Percentiles rank a stretch among this genome's conserved stretches.
Conservation (phyloP, 495 filamentous ascomycete genomes). For the Entonaema liquescens region DNA sequence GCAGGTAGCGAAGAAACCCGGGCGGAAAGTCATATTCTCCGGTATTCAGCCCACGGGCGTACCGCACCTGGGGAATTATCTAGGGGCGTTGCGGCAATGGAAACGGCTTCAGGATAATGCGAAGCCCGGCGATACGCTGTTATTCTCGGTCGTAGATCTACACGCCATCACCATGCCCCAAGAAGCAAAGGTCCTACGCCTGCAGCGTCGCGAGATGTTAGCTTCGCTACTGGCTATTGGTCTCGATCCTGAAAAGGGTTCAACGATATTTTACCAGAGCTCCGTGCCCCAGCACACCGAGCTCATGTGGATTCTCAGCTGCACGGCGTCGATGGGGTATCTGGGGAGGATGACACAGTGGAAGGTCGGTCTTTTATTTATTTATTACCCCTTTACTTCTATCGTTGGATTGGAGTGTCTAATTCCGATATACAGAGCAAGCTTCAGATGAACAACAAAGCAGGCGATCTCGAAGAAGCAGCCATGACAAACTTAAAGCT, state of each 20-base stretch:
- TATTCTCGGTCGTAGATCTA: constrained; percentile 90
- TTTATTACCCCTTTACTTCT: background rate
- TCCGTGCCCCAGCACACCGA: constrained; percentile 79
- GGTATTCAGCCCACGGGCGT: constrained; percentile 96
- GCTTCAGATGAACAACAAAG: constrained; percentile 65
- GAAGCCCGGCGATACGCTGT: constrained; percentile 62
- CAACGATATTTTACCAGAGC: constrained; percentile 87
- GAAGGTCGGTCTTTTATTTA: constrained; percentile 69
- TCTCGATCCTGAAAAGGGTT: constrained; percentile 71
- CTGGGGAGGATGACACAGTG: constrained; percentile 96
- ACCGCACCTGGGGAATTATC: constrained; percentile 96
- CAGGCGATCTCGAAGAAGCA: constrained; percentile 59
- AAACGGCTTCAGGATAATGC: constrained; percentile 72
- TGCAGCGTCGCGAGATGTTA: constrained; percentile 75
- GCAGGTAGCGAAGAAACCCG: background rate
- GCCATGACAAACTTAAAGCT: constrained; percentile 73
- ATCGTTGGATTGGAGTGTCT: background rate
- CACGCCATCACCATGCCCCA: constrained; percentile 89
- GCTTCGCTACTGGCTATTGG: constrained; percentile 86
- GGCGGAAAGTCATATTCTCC: constrained; percentile 74
- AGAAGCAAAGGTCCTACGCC: constrained; percentile 61
- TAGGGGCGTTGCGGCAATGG: constrained; percentile 92
- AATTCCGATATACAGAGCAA: constrained; percentile 67
- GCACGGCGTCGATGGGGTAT: constrained; percentile 87
- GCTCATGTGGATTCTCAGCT: constrained; percentile 96